A percentile compares a stretch with the other conserved stretches of the same genome.
These are phyloP conservation scores for Spinacia oleracea DNA, from an alignment of 179 eudicot species.

Conservation along the genomic window DNA sequence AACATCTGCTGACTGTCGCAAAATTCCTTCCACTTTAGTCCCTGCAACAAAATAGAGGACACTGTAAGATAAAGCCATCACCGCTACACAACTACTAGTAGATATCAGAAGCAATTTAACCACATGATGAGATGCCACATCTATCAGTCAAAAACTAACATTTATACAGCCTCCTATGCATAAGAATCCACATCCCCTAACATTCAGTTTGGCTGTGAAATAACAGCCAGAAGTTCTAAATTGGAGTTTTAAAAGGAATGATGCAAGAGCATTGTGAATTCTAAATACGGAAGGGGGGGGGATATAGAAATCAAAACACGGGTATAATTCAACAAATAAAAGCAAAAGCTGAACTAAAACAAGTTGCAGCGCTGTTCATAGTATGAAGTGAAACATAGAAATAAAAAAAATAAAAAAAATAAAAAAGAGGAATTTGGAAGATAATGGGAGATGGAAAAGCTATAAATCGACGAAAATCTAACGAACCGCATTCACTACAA, in stretches of 20 bases:
- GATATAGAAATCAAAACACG: background rate
- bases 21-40: slow-evolving; percentile 83
- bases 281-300: background rate
- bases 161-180: background rate
- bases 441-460: background rate
- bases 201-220: background rate
- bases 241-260: background rate
- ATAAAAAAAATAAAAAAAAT: no score
- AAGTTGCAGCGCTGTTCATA: background rate
- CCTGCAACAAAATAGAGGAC: slow-evolving; percentile 42
- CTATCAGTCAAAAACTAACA: background rate
- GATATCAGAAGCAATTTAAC: background rate
- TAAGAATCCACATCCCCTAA: background rate
- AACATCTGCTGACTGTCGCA: slow-evolving; percentile 96
- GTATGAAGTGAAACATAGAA: background rate
- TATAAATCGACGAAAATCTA: background rate
- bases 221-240: slow-evolving; percentile 1
- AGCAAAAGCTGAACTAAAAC: background rate
- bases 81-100: background rate
- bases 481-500: background rate
- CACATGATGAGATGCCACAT: background rate
- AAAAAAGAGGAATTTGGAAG: background rate
- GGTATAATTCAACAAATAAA: slow-evolving; percentile 4
- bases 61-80: slow-evolving; percentile 10
- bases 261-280: background rate